These are phyloP conservation scores for Gaeumannomyces tritici DNA, from an alignment of 2,329 filamentous ascomycete genomes.

Conservation along the genomic window DNA sequence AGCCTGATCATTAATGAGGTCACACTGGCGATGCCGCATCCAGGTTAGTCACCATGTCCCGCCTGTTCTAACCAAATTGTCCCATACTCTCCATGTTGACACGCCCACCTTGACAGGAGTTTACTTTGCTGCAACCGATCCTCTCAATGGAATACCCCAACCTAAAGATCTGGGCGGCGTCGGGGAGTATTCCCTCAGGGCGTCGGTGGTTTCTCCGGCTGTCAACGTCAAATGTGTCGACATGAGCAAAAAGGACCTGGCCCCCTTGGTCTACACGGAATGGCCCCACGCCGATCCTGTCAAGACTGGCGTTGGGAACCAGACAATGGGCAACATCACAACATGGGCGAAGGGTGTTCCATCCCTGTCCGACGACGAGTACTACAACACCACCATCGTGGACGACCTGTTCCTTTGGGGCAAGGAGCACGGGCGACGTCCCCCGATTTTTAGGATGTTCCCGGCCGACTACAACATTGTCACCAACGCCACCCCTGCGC, in stretches of 20 bases:
- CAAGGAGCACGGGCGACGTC: conserved; percentile 32
- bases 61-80: neutral
- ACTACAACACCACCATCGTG: conserved; percentile 47
- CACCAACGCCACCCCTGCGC: conserved; percentile 37
- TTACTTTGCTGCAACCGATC: conserved; percentile 51
- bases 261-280: conserved; percentile 51
- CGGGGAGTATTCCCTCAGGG: conserved; percentile 58
- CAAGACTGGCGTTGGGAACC: conserved; percentile 22
- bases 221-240: conserved; percentile 68
- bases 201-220: conserved; percentile 59
- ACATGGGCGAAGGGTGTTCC: conserved; percentile 32
- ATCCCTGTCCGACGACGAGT: conserved; percentile 20
- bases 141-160: conserved; percentile 58
- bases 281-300: conserved; percentile 40
- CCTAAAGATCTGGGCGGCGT: conserved; percentile 55
- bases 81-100: neutral
- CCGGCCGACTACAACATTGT: conserved; percentile 60
- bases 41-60: conserved; percentile 22
- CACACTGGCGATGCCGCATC: conserved; percentile 68
- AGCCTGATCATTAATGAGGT: conserved; percentile 63
- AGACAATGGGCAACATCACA: conserved; percentile 19
- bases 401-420: conserved; percentile 67
- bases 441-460: conserved; percentile 42
- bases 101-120: conserved; percentile 29
- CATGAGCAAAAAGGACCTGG: conserved; percentile 47